Conservation (phyloP, 352 stramenopile species). For the Phytophthora nicotianae region DNA sequence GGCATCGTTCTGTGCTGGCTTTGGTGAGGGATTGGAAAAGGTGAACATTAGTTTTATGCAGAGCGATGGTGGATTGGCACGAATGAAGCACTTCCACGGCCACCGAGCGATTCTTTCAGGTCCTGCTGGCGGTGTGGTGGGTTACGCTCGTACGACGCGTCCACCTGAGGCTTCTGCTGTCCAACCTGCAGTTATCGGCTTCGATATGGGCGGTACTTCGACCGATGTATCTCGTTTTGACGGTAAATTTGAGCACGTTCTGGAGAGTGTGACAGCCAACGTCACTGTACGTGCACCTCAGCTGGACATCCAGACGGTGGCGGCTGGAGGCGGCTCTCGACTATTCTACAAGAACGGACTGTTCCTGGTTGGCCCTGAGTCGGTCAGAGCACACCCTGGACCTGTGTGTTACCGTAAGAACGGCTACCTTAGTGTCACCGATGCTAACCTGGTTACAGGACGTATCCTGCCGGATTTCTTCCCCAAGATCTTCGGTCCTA, state of each 20-base stretch:
- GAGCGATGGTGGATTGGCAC: conserved; percentile 97
- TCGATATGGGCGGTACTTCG: conserved; percentile 99
- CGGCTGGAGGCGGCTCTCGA: conserved; percentile 95
- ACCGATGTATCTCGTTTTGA: conserved; percentile 98
- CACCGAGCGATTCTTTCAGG: conserved; percentile 94
- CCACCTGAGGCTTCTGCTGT: conserved; percentile 39
- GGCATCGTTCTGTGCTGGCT: conserved; percentile 95
- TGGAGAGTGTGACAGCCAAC: conserved; percentile 98
- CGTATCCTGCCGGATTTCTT: conserved; percentile 98
- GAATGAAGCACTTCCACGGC: conserved; percentile 93
- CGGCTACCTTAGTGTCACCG: conserved; percentile 96
- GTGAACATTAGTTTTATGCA: conserved; percentile 99
- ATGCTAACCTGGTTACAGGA: conserved; percentile 98
- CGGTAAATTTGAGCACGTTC: conserved; percentile 97
- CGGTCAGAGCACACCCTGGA: conserved; percentile 95
- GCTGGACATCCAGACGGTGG: conserved; percentile 99
- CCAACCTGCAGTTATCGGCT: conserved; percentile 91
- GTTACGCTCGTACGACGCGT: conserved; percentile 95
- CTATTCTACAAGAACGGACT: conserved; percentile 97
- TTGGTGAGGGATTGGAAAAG: conserved; percentile 90
- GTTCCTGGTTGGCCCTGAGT: conserved; percentile 98
- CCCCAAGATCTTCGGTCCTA: conserved; percentile 98
- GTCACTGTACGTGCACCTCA: conserved; percentile 97
- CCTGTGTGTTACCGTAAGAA: conserved; percentile 98
- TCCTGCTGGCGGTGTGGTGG: conserved; percentile 95